Conservation (phyloP, 352 stramenopile species). For the Saprolegnia diclina region DNA sequence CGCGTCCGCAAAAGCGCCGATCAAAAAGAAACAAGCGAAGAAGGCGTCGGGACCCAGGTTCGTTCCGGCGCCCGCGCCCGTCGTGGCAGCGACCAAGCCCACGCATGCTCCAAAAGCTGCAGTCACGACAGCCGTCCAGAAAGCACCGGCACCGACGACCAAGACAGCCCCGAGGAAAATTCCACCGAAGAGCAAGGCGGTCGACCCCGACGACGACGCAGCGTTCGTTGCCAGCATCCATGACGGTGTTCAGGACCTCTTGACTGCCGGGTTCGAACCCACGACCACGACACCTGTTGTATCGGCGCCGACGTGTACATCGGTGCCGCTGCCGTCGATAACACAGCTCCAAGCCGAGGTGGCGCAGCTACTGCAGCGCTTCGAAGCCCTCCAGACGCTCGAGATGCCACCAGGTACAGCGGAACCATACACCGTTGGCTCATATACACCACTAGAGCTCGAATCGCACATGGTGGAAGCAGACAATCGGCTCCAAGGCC, state of each 20-base stretch:
- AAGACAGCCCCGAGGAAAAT: background rate
- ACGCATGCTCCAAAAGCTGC: background rate
- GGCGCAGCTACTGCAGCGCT: background rate
- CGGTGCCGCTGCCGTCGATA: background rate
- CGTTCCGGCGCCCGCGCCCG: background rate
- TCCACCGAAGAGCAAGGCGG: background rate
- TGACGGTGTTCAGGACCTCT: background rate
- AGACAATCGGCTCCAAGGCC: background rate
- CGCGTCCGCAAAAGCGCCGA: background rate
- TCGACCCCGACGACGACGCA: background rate
- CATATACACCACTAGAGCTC: background rate
- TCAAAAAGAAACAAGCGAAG: background rate
- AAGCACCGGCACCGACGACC: background rate
- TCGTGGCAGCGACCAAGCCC: background rate
- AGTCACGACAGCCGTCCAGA: background rate
- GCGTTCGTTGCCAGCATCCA: conserved; percentile 1
- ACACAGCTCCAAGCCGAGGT: background rate
- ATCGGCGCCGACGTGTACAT: background rate
- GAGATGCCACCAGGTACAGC: background rate
- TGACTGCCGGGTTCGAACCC: background rate
- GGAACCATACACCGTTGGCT: background rate
- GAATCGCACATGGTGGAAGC: background rate
- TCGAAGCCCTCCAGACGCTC: background rate
- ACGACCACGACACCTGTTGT: background rate
- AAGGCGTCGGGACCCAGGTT: background rate